Conservation (phyloP, 1,284 basidiomycete species). For the Chalciporus sp. region DNA sequence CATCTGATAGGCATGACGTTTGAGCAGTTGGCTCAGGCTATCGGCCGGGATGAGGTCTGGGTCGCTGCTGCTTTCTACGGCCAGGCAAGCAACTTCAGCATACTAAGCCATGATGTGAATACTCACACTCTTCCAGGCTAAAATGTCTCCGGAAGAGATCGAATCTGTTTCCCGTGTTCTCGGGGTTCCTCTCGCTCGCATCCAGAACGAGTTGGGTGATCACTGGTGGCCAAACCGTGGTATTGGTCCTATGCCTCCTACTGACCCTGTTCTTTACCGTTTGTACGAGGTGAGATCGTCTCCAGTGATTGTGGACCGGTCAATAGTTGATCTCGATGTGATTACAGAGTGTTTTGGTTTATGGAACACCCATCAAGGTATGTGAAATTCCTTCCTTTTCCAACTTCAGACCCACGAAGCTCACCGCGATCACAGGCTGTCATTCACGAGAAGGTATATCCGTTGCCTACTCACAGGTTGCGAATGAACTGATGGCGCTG, state of each 20-base stretch:
- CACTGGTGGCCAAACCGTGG: slow-evolving; percentile 74
- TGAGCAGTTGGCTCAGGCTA: slow-evolving; percentile 65
- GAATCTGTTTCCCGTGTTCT: slow-evolving; percentile 54
- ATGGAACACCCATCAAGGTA: slow-evolving; percentile 80
- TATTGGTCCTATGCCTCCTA: slow-evolving; percentile 67
- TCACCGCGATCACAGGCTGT: slow-evolving; percentile 53
- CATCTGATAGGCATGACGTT: slow-evolving; percentile 62
- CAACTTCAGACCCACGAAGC: neutral
- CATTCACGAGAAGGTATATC: slow-evolving; percentile 79
- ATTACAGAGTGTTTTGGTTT: slow-evolving; percentile 70
- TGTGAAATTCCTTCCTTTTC: slow-evolving; percentile 10
- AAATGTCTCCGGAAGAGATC: slow-evolving; percentile 64
- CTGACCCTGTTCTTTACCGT: slow-evolving; percentile 84
- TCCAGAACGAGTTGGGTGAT: slow-evolving; percentile 56
- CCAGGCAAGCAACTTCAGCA: slow-evolving; percentile 65
- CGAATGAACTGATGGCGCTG: neutral
- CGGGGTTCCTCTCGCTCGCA: slow-evolving; percentile 42
- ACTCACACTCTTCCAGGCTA: slow-evolving; percentile 51
- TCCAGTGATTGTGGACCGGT: neutral
- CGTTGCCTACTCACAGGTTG: neutral
- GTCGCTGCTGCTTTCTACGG: slow-evolving; percentile 88
- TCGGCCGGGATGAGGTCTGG: slow-evolving; percentile 86
- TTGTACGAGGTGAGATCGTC: slow-evolving; percentile 71
- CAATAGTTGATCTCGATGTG: neutral
- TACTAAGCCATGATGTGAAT: neutral